These are phyloP conservation scores for Thecaphora thlaspeos DNA, from an alignment of 1,284 basidiomycete species.

Conservation along the genomic window DNA sequence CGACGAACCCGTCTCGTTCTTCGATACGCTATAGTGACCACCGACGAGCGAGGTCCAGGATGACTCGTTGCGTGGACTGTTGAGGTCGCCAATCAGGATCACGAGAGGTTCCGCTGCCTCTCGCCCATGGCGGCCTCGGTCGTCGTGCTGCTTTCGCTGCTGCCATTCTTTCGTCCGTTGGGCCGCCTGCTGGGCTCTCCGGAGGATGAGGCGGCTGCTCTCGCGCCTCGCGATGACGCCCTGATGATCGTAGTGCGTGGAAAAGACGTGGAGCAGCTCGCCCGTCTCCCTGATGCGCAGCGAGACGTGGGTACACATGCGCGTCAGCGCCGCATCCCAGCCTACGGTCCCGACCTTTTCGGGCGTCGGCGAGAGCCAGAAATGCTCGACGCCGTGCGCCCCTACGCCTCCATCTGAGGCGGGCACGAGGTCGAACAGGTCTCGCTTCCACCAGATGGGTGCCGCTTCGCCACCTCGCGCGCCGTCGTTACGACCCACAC, in stretches of 20 bases:
- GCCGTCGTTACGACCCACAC: conserved; percentile 37
- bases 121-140: no score
- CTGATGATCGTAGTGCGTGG: conserved; percentile 44
- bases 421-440: conserved; percentile 19
- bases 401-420: conserved; percentile 30
- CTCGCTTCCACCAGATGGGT: conserved; percentile 33
- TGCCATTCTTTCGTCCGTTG: neutral
- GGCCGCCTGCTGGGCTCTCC: conserved; percentile 18
- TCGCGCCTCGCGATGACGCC: conserved; percentile 31
- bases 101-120: conserved; percentile 21
- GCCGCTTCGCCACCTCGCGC: conserved; percentile 32
- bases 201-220: conserved; percentile 29
- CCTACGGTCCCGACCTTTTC: conserved; percentile 25
- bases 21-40: conserved; percentile 17
- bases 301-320: conserved; percentile 47
- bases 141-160: neutral
- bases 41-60: conserved; percentile 35
- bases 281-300: conserved; percentile 12
- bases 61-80: conserved; percentile 35
- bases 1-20: conserved; percentile 9
- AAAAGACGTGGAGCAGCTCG: conserved; percentile 41
- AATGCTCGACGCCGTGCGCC: conserved; percentile 33
- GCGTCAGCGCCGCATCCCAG: conserved; percentile 41
- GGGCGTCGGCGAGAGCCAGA: conserved; percentile 39
- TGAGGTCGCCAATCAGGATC: conserved; percentile 40